These are phyloP conservation scores for Trametes cingulata DNA, from an alignment of 768 basidiomycete species.

Conservation along the genomic window DNA sequence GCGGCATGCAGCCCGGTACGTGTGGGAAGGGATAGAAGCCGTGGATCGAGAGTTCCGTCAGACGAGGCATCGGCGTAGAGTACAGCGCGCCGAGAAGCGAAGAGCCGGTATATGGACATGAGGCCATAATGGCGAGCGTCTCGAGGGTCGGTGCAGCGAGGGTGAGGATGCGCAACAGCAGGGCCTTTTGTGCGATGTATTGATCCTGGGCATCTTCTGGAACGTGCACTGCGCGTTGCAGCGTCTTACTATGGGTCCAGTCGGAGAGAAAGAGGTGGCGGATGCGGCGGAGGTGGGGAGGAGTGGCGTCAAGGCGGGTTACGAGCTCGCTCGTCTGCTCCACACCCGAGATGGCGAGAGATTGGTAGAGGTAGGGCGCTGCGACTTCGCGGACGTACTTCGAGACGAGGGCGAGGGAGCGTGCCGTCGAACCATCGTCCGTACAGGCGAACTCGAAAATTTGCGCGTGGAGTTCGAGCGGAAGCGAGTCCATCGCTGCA, in stretches of 20 bases:
- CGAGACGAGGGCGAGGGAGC: slow-evolving; percentile 33
- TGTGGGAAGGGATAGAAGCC: slow-evolving; percentile 55
- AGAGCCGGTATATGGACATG: slow-evolving; percentile 39
- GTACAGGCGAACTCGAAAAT: slow-evolving; percentile 35
- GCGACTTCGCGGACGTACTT: slow-evolving; percentile 31
- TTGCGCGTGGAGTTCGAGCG: slow-evolving; percentile 32
- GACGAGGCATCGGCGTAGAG: slow-evolving; percentile 41
- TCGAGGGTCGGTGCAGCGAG: slow-evolving; percentile 44
- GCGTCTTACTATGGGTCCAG: slow-evolving; percentile 20
- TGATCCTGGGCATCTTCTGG: slow-evolving; percentile 19
- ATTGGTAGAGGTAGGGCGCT: slow-evolving; percentile 30
- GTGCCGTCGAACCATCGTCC: slow-evolving; percentile 33
- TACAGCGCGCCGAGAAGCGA: slow-evolving; percentile 45
- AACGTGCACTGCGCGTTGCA: slow-evolving; percentile 4
- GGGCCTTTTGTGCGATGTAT: slow-evolving; percentile 17
- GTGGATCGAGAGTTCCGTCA: slow-evolving; percentile 43
- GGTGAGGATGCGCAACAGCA: slow-evolving; percentile 38
- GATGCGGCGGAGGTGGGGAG: slow-evolving; percentile 41
- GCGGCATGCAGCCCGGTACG: slow-evolving; percentile 34
- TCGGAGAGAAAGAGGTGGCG: slow-evolving; percentile 49
- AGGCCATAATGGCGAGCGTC: slow-evolving; percentile 40
- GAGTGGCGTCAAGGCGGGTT: slow-evolving; percentile 33
- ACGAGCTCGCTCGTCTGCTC: slow-evolving; percentile 28
- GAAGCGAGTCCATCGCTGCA: slow-evolving; percentile 23
- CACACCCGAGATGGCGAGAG: slow-evolving; percentile 30